Conservation (phyloP, 768 basidiomycete genomes). For the Podaxis mareebaensis region DNA sequence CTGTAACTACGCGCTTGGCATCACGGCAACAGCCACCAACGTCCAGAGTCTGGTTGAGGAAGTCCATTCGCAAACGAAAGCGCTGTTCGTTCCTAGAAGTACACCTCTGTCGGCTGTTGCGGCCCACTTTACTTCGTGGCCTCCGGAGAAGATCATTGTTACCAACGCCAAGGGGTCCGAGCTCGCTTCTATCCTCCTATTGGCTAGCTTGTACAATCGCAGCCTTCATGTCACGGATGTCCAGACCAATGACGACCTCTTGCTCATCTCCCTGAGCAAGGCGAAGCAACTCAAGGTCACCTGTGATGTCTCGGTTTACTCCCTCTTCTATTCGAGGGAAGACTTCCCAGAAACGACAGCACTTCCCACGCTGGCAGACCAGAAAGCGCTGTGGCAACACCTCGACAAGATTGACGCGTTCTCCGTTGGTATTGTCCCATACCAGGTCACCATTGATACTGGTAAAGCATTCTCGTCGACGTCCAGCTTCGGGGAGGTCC, state of each 20-base stretch:
- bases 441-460: conserved; percentile 65
- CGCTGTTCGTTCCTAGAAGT: conserved; percentile 78
- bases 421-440: conserved; percentile 86
- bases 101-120: conserved; percentile 76
- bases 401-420: conserved; percentile 86
- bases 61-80: conserved; percentile 75
- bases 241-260: conserved; percentile 80
- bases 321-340: conserved; percentile 83
- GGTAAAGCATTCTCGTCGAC: conserved; percentile 61
- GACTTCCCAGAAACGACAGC: conserved; percentile 65
- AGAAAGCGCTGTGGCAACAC: conserved; percentile 83
- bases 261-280: conserved; percentile 92
- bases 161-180: conserved; percentile 92
- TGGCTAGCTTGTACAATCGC: conserved; percentile 91
- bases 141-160: conserved; percentile 87
- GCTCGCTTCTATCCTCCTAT: conserved; percentile 87
- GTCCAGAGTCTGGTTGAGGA: conserved; percentile 68
- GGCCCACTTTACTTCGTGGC: conserved; percentile 89
- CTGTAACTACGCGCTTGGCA: conserved; percentile 85
- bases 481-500: conserved; percentile 84
- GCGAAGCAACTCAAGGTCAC: conserved; percentile 92
- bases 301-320: conserved; percentile 92
- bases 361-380: conserved; percentile 76
- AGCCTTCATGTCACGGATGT: conserved; percentile 92
- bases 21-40: conserved; percentile 75